Evolutionary conservation across 2,329 filamentous ascomycete genomes (phyloP).

Genomic region (Colletotrichum lupini): DNA sequence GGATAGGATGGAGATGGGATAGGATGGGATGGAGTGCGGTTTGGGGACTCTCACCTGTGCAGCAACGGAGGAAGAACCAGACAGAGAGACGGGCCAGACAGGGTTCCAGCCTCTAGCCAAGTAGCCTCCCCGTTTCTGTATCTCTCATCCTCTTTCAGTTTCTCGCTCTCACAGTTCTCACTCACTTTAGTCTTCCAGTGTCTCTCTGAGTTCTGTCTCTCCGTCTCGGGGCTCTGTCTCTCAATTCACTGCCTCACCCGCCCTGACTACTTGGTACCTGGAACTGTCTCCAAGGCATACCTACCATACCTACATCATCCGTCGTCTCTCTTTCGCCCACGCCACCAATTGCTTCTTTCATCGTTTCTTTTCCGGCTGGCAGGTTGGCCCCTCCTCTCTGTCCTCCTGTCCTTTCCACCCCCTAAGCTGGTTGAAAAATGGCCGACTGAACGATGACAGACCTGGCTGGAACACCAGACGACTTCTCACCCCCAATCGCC

Average conservation of each 20-base stretch:
- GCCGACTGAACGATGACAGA: slow-evolving; percentile 29
- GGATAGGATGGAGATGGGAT: background rate
- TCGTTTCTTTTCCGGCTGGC: slow-evolving; percentile 33
- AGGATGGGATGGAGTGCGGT: slow-evolving; percentile 7
- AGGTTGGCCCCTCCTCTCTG: slow-evolving; percentile 1
- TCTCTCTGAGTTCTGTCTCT: slow-evolving; percentile 7
- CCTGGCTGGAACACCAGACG: slow-evolving; percentile 29
- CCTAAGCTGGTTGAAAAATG: slow-evolving; percentile 24
- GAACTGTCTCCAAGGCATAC: background rate
- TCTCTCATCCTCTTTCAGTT: background rate
- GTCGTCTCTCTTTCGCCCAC: slow-evolving; percentile 23
- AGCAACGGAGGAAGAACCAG: slow-evolving; percentile 1
- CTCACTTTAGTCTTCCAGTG: background rate
- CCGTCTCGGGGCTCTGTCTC: slow-evolving; percentile 5
- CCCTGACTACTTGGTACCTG: background rate
- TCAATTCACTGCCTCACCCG: background rate
- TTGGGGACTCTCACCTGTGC: slow-evolving; percentile 16
- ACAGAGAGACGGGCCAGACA: slow-evolving; percentile 9
- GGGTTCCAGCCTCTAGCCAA: slow-evolving; percentile 23
- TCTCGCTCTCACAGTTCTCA: background rate
- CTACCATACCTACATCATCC: slow-evolving; percentile 5
- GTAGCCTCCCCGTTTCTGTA: background rate
- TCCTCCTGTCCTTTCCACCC: background rate
- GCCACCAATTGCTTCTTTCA: slow-evolving; percentile 31
- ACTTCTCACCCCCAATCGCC: slow-evolving; percentile 8